phyloP scores from a whole-genome alignment of 2,329 filamentous ascomycete species.

The Daldinia eschscholtzii region DNA sequence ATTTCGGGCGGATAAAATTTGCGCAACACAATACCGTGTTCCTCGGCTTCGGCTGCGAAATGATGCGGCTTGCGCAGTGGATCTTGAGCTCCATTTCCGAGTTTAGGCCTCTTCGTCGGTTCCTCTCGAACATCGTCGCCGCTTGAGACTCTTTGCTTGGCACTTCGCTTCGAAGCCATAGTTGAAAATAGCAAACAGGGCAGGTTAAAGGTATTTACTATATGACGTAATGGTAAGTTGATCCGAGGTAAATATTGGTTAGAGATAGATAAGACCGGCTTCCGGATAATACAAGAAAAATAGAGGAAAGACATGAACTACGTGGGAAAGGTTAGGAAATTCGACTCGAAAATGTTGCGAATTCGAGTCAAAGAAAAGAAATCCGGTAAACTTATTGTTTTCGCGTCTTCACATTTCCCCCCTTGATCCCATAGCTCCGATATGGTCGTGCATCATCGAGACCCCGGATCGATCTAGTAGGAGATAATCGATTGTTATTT shows the following conservation, averaged over 20 bases:
- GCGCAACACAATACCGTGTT: slow-evolving; percentile 74
- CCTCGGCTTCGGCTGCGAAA: slow-evolving; percentile 60
- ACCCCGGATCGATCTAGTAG: slow-evolving; percentile 38
- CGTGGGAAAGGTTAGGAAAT: not conserved
- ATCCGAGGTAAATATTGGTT: not conserved
- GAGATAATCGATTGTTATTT: slow-evolving; percentile 33
- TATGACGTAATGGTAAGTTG: not conserved
- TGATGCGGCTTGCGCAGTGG: slow-evolving; percentile 62
- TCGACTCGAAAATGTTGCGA: not conserved
- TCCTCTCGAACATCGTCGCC: slow-evolving; percentile 44
- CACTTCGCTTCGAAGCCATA: slow-evolving; percentile 49
- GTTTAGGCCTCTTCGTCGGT: slow-evolving; percentile 49
- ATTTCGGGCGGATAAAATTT: slow-evolving; percentile 90
- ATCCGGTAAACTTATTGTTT: not conserved
- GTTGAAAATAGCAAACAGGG: slow-evolving; percentile 4
- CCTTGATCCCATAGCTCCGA: not conserved
- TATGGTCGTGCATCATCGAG: slow-evolving; percentile 47
- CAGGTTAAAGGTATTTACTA: not conserved
- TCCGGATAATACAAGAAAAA: not conserved
- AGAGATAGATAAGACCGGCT: not conserved
- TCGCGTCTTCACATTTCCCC: slow-evolving; percentile 18
- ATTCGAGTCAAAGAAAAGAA: not conserved
- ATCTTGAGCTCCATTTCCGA: slow-evolving; percentile 43
- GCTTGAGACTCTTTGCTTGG: slow-evolving; percentile 49
- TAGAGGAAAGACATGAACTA: not conserved